phyloP scores from a whole-genome alignment of 2,329 filamentous ascomycete genomes.

The Diaporthe destruens region DNA sequence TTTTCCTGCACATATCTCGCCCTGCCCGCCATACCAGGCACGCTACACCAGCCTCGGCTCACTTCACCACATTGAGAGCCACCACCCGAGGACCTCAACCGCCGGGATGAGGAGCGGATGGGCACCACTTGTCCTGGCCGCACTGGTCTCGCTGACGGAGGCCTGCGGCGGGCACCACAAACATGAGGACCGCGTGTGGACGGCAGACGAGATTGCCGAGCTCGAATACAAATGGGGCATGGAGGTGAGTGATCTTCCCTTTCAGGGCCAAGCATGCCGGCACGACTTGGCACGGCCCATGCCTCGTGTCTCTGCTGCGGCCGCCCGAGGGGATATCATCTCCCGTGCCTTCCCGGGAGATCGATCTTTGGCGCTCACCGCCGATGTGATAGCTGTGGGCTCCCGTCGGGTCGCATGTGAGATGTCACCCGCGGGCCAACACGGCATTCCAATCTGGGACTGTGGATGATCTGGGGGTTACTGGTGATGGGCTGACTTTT shows the following conservation, averaged over 20 bases:
- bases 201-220: slow-evolving; percentile 63
- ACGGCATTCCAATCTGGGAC: slow-evolving; percentile 7
- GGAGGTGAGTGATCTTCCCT: slow-evolving; percentile 62
- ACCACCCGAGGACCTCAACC: background rate
- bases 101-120: slow-evolving; percentile 45
- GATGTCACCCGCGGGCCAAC: slow-evolving; percentile 19
- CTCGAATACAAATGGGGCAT: slow-evolving; percentile 69
- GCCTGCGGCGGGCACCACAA: slow-evolving; percentile 52
- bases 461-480: background rate
- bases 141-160: slow-evolving; percentile 46
- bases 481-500: slow-evolving; percentile 17
- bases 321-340: slow-evolving; percentile 3
- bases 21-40: background rate
- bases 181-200: slow-evolving; percentile 59
- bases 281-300: slow-evolving; percentile 9
- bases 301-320: slow-evolving; percentile 28
- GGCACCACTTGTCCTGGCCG: slow-evolving; percentile 42
- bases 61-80: background rate
- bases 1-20: background rate
- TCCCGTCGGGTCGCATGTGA: slow-evolving; percentile 29
- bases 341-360: slow-evolving; percentile 15
- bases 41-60: slow-evolving; percentile 2
- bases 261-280: background rate
- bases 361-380: slow-evolving; percentile 35
- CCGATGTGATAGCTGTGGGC: slow-evolving; percentile 34